Evolutionary conservation across 2,329 filamentous ascomycete genomes (phyloP), one percentile per base, ranked within the genome.

Genomic region (Pyrenochaeta sp.): DNA sequence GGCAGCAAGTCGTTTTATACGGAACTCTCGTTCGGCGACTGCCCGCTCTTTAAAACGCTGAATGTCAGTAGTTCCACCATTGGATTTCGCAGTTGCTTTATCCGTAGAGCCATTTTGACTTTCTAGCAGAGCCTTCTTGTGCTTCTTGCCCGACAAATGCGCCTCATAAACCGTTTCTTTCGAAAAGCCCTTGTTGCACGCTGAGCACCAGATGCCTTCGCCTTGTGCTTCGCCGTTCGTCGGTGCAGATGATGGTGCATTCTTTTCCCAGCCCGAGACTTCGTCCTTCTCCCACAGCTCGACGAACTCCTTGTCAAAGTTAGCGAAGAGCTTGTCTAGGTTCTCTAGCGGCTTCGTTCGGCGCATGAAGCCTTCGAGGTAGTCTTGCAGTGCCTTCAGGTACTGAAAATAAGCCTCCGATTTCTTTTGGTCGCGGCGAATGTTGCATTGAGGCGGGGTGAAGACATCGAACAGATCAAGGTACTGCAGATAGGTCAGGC

Each of bases 381-480:
- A 98, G 17, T 85, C 82, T 49, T 90, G 88, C 52, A 99, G 79
- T 32, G 89, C 86, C 36, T 89, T 89, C 10, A 97, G 85, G 70
- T 99, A 99, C 60, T 86, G 86, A 77, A 98, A 96, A 75, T 98
- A 99, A 65, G 89, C 86, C 65, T 98, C 93, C 0, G 91, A 97
- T 76, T 96, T 79, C 79, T 98, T 99, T 71, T 97, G 90, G 27
- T 83, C 80, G 45, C 90, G 84, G 72, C 90, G 94, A 60, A 97
- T 83, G 11, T 88, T 88, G 44, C 90, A 85, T 43, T 88, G 83
- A 3, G 90, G 90, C 0, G 88, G 84, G 1, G 87, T 82, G 72
- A 99, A 98, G 60, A 87, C 86, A 77, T 99, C 95, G 74, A 99
- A 98, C 1, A 87, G 78, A 62, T 96, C 91, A 33, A 99, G 86